Base-by-base conservation (phyloP, 2,329 filamentous ascomycete genomes). In the Penicillium sp. region DNA sequence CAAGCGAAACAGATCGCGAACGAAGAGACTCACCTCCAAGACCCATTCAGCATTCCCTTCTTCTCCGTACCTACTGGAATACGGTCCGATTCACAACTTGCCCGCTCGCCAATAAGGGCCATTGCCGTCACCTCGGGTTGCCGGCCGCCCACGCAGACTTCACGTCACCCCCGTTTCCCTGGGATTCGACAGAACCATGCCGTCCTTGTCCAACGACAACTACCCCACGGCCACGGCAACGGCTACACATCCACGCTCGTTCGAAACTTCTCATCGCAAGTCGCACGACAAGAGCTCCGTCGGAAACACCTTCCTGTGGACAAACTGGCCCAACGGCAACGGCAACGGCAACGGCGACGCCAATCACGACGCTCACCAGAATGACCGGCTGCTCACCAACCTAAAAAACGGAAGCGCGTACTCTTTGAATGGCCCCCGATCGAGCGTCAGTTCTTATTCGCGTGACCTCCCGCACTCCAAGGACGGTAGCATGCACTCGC, bases 361-460 rank as follows among this genome's bases (percentile, higher is more conserved):
- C n/a, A 71, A 64, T 46, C 65, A 71, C 46, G 73, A 76, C 46
- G 51, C 68, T 14, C 63, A 64, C 35, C 64, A 70, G 48, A 68
- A 69, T 56, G 72, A 76, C 54, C 73, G 69, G 50, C 64, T 73
- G 54, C 54, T 70, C 57, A 69, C 70, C 44, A 65, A 67, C 27
- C 50, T 71, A 31, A 74, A 73, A 64, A 72, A 75, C 69, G 79
- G 82, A 64, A 85, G 79, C 71, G 81, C 85, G 73, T 81, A 77
- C 69, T 79, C 82, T 33, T 65, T 83, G 65, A 78, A 80, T 60
- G 85, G 86, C 66, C 82, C 79, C 58, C 77, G 76, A 61, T 74
- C 77, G 51, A 74, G 69, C 53, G 66, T 69, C 53, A 71, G 70
- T 49, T 75, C 74, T 44, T 73, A 75, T 54, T 70, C 70, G 39